A percentile compares a stretch with the other conserved stretches of the same genome.
Conservation (phyloP, 2,329 filamentous ascomycete species). For the Plenodomus tracheiphilus region DNA sequence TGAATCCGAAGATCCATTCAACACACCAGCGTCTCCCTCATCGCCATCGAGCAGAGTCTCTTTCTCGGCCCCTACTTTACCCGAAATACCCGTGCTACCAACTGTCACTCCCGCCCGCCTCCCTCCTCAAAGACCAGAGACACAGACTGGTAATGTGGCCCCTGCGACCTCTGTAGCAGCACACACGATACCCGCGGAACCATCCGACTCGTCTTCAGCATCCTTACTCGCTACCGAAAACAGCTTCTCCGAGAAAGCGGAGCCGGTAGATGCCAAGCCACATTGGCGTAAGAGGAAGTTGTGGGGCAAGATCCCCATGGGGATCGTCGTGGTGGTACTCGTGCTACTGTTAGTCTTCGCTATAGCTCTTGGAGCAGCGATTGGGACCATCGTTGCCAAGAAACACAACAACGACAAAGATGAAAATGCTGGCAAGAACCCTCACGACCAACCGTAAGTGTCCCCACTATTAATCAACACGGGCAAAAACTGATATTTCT, state of each 20-base stretch:
- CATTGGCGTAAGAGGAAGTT: conserved; percentile 48
- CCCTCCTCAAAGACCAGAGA: conserved; percentile 37
- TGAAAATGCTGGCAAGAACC: conserved; percentile 14
- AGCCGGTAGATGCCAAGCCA: conserved; percentile 21
- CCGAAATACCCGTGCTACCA: conserved; percentile 25
- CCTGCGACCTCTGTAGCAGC: conserved; percentile 11
- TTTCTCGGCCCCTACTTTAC: conserved; percentile 21
- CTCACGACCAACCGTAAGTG: conserved; percentile 38
- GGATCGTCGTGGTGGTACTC: conserved; percentile 52
- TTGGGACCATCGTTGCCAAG: conserved; percentile 58
- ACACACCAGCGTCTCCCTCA: conserved; percentile 26
- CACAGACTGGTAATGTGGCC: conserved; percentile 32
- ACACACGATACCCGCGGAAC: conserved; percentile 25
- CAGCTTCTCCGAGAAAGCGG: conserved; percentile 34
- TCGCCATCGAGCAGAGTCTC: conserved; percentile 24
- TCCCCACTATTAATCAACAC: neutral
- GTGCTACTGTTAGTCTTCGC: conserved; percentile 52
- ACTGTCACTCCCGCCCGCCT: conserved; percentile 32
- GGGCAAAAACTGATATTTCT: conserved; percentile 17
- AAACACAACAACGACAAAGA: conserved; percentile 23
- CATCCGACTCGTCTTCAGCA: conserved; percentile 33
- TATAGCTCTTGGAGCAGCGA: conserved; percentile 56
- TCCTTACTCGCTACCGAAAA: conserved; percentile 30
- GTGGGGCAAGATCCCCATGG: conserved; percentile 56
- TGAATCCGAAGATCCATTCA: conserved; percentile 32